phyloP scores from a whole-genome alignment of 768 basidiomycete species.

The Grammothele lineata region DNA sequence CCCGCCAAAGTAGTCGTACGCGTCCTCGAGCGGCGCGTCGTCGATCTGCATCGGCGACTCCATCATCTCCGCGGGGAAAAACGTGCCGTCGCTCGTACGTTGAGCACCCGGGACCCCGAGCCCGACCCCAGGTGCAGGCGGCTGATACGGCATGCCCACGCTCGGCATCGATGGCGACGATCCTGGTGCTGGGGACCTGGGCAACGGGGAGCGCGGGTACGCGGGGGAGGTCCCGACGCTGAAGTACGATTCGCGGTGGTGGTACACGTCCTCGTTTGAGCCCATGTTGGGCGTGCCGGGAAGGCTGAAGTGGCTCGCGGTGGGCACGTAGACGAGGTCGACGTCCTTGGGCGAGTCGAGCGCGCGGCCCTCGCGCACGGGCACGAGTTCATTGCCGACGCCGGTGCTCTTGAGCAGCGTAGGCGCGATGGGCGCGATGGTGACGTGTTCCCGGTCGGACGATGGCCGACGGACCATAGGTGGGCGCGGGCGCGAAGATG shows the following conservation, averaged over 20 bases:
- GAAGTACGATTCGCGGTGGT: slow-evolving; percentile 32
- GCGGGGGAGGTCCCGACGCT: slow-evolving; percentile 28
- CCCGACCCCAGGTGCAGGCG: not conserved
- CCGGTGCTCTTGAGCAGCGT: slow-evolving; percentile 83
- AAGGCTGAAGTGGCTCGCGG: slow-evolving; percentile 23
- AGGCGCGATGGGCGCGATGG: slow-evolving; percentile 70
- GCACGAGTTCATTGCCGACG: slow-evolving; percentile 35
- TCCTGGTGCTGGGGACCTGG: slow-evolving; percentile 7
- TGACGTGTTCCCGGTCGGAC: slow-evolving; percentile 50
- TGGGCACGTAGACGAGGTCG: slow-evolving; percentile 69
- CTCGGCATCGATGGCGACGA: slow-evolving; percentile 18
- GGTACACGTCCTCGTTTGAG: slow-evolving; percentile 32
- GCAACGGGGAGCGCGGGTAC: slow-evolving; percentile 11
- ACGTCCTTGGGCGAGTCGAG: slow-evolving; percentile 32
- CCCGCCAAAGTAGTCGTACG: slow-evolving; percentile 58
- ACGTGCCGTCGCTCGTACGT: slow-evolving; percentile 19
- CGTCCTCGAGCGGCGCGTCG: slow-evolving; percentile 37
- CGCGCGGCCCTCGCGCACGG: slow-evolving; percentile 25
- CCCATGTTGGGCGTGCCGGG: slow-evolving; percentile 21
- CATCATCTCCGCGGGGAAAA: slow-evolving; percentile 11
- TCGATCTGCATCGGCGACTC: slow-evolving; percentile 20
- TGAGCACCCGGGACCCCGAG: slow-evolving; percentile 6
- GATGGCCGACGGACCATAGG: slow-evolving; percentile 28
- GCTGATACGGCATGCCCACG: slow-evolving; percentile 17
- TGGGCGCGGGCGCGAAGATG: slow-evolving; percentile 21